Base-by-base conservation (phyloP, 176 grass and related monocot species). In the Ananas comosus region DNA sequence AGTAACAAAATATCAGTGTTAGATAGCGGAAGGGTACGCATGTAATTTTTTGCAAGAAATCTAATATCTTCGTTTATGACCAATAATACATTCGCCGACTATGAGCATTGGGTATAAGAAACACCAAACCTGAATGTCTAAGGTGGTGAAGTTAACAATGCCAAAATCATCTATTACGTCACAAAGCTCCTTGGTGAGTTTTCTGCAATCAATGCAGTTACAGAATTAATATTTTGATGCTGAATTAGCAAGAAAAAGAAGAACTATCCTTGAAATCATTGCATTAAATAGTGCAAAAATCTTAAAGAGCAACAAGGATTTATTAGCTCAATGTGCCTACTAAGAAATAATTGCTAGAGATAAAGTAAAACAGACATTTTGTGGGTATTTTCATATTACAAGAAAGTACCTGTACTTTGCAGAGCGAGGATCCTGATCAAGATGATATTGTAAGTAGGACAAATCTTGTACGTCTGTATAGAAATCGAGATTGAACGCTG, bases 381-480 rank as follows among this genome's bases (percentile, higher is more conserved):
- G n/a, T 3, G n/a, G n/a, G 56, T 18, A 61, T 59, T 10, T 22
- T 7, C 21, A 61, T 16, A 61, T 7, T 42, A 42, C 9, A 61
- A 61, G 2, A 50, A 76, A 28, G 25, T 28, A 92, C 93, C 93
- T 83, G 89, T 92, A 92, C 71, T 92, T 92, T 50, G 86, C 82
- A 71, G 93, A 92, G 73, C 79, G 84, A 79, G 93, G 93, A 80
- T 97, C 93, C 72, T 97, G 82, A 83, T 87, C 89, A 81, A 97
- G 88, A 80, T 92, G 82, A 6, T 81, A 12, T 68, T 97, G 89
- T 69, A 92, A 72, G 78, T 92, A 92, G 28, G 86, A 92, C 29
- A 97, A 72, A 79, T 97, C 93, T 74, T 97, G 79, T 63, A 92
- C 93, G 81, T 97, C 93, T 25, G 84, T 97, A 67, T 97, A 97